Base-by-base conservation (phyloP, 805 yeast genomes). In the Groenewaldozyma tartarivorans region DNA sequence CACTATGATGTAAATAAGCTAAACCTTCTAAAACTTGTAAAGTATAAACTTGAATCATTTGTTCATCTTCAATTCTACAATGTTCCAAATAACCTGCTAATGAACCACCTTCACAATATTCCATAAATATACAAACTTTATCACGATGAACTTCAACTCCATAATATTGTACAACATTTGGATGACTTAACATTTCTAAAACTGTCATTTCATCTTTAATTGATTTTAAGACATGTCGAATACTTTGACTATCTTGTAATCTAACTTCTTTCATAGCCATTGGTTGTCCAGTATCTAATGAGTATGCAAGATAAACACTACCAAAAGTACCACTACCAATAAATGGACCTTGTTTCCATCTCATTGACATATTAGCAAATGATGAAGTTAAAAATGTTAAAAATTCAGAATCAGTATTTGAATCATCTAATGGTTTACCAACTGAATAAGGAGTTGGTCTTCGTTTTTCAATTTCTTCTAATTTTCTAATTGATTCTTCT, bases 91-190 rank as follows among this genome's bases (percentile, higher is more conserved):
- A 64, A 4, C 83, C 76, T 0, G 95, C 86, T 43, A 92, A 67
- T 0, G 97, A 88, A 1, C 97, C 97, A 31, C 96, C 88, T 52
- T 88, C 94, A 66, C 98, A 92, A 62, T 75, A 88, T 62, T 92
- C 98, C 98, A 92, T 92, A 59, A 92, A 92, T 24, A 92, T 80
- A 58, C 86, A 88, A 15, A 92, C 96, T 48, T 84, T 77, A 60
- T 92, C 97, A 40, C 96, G 73, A 61, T 92, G 97, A 4, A 92
- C 96, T 60, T 92, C 97, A 29, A 92, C 96, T 39, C 98, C 98
- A 55, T 77, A 88, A 58, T 90, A 92, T 57, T 88, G 96, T 4
- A 92, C 97, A 51, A 92, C 82, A 56, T 92, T 92, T 6, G 97
- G 97, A 62, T 92, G 98, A 47, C 87, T 82, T 45, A 92, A 67